Conservation (phyloP, 73 alveolate species). For the Uronychia setigera region DNA sequence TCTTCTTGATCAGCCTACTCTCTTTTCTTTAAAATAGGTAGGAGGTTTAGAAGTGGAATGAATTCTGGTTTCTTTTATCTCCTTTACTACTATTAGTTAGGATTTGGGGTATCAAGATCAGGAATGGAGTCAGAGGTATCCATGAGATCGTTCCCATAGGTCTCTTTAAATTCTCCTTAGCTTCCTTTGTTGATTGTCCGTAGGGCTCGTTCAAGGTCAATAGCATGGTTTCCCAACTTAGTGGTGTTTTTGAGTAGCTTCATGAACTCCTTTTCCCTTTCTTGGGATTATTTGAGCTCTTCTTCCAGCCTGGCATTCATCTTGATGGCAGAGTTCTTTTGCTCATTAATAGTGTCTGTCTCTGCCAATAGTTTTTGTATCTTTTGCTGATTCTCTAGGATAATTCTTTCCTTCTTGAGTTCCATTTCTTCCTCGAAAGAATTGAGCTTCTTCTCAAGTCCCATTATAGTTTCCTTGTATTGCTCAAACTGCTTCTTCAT, state of each 20-base stretch:
- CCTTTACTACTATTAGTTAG: not conserved
- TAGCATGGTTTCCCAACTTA: not conserved
- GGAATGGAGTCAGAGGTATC: not conserved
- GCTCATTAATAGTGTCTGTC: not conserved
- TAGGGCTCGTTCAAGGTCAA: not conserved
- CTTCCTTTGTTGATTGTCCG: not conserved
- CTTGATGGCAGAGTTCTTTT: not conserved
- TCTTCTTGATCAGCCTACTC: not conserved
- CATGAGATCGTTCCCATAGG: too few relatives aligned
- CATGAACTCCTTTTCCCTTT: not conserved
- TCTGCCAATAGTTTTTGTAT: not conserved
- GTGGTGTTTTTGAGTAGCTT: not conserved
- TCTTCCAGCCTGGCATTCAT: not conserved
- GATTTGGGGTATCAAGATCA: not conserved
- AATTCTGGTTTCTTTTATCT: not conserved
- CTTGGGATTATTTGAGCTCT: not conserved
- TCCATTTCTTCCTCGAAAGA: not conserved
- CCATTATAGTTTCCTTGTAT: not conserved
- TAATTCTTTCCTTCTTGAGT: not conserved
- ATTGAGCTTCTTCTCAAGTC: not conserved
- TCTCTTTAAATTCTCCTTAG: too few relatives aligned
- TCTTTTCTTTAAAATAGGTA: not conserved
- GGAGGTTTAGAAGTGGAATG: not conserved
- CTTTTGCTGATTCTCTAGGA: not conserved
- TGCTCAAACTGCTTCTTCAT: not conserved